Conservation (phyloP, 2,329 filamentous ascomycete genomes). For the Coleophoma eucalyptorum region DNA sequence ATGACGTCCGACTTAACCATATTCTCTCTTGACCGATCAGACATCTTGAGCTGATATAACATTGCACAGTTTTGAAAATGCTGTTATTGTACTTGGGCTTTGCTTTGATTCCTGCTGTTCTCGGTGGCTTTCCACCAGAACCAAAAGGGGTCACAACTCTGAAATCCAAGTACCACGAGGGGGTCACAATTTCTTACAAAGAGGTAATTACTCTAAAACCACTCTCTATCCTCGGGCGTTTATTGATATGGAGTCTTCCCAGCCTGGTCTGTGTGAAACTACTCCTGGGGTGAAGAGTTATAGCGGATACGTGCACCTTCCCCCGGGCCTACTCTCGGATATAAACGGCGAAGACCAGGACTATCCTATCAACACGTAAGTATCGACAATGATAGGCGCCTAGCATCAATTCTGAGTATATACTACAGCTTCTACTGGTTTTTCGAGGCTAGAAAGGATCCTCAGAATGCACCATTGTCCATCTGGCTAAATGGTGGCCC, state of each 20-base stretch:
- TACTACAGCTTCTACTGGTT: slow-evolving; percentile 34
- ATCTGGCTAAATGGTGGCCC: slow-evolving; percentile 64
- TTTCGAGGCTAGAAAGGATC: slow-evolving; percentile 36
- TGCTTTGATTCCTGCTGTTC: neutral
- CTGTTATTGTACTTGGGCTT: neutral
- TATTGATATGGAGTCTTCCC: neutral
- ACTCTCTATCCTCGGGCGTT: neutral
- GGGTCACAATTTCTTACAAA: slow-evolving; percentile 10
- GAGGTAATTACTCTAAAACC: slow-evolving; percentile 1
- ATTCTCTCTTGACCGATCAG: too few species aligned
- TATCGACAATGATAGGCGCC: neutral
- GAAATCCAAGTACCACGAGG: slow-evolving; percentile 10
- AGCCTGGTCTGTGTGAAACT: slow-evolving; percentile 26
- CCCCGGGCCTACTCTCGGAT: slow-evolving; percentile 4
- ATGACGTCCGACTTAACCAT: too few species aligned
- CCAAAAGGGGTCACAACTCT: slow-evolving; percentile 7
- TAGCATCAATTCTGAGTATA: neutral
- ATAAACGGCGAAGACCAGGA: slow-evolving; percentile 1
- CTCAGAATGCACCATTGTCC: slow-evolving; percentile 42
- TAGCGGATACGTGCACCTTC: slow-evolving; percentile 14
- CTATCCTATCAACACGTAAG: slow-evolving; percentile 11
- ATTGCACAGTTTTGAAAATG: too few species aligned
- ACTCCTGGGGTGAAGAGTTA: slow-evolving; percentile 14
- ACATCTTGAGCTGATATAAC: too few species aligned
- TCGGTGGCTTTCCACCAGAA: slow-evolving; percentile 5